Evolutionary conservation across 2,329 filamentous ascomycete genomes (phyloP).

Genomic region (Aspergillus calidoustus): DNA sequence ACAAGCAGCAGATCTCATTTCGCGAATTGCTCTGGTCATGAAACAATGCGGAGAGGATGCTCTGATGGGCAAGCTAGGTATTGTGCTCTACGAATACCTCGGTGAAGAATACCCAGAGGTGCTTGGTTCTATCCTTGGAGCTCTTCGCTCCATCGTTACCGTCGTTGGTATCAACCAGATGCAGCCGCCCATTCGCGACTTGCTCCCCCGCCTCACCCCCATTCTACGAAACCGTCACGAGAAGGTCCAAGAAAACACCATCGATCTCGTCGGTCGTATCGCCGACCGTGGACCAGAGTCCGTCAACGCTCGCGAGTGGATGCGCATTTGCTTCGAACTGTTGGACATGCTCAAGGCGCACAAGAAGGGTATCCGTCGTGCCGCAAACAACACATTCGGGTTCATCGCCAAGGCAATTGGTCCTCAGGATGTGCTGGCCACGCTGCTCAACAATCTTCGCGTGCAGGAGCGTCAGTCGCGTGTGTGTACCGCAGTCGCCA

Average conservation of each 20-base stretch:
- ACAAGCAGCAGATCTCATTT: constrained; percentile 94
- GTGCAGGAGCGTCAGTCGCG: constrained; percentile 98
- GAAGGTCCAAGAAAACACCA: constrained; percentile 99
- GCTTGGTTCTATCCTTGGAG: constrained; percentile 92
- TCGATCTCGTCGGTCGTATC: constrained; percentile 96
- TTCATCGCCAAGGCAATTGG: constrained; percentile 99
- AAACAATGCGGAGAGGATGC: constrained; percentile 97
- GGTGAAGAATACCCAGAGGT: constrained; percentile 99
- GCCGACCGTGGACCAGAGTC: constrained; percentile 95
- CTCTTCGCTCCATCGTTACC: constrained; percentile 92
- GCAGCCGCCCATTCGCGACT: constrained; percentile 96
- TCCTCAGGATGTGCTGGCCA: constrained; percentile 94
- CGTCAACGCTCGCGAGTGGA: constrained; percentile 97
- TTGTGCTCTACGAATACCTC: constrained; percentile 96
- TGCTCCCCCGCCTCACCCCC: constrained; percentile 92
- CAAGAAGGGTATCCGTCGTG: constrained; percentile 98
- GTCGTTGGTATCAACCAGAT: constrained; percentile 98
- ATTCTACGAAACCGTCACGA: constrained; percentile 98
- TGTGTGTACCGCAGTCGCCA: constrained; percentile 97
- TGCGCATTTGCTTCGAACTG: constrained; percentile 99
- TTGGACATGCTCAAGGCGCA: constrained; percentile 99
- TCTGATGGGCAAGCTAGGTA: constrained; percentile 90
- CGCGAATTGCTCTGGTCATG: constrained; percentile 97
- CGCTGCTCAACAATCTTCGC: constrained; percentile 91
- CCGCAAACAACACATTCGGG: constrained; percentile 98